These are phyloP conservation scores for Favolaschia claudopus DNA, from an alignment of 768 basidiomycete genomes.

Conservation along the genomic window DNA sequence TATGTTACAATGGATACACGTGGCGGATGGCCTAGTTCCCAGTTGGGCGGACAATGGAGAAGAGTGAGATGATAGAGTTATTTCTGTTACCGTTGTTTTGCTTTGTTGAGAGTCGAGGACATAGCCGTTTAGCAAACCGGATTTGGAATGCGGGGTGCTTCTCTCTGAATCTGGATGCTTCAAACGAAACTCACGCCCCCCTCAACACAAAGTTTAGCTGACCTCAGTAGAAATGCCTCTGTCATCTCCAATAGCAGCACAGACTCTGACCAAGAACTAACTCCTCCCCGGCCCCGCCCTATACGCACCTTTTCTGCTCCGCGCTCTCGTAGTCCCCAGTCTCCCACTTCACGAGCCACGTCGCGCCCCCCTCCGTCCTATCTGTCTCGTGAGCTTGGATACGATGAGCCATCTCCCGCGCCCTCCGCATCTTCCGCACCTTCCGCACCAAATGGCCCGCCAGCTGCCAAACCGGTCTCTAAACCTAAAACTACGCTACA, in stretches of 20 bases:
- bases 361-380: constrained; percentile 58
- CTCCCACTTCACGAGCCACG: constrained; percentile 42
- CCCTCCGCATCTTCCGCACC: too few relatives aligned
- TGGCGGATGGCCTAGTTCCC: not conserved
- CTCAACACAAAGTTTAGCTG: constrained; percentile 49
- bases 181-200: constrained; percentile 40
- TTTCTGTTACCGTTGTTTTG: too few relatives aligned
- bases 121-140: too few relatives aligned
- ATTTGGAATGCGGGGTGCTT: not conserved
- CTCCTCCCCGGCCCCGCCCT: constrained; percentile 59
- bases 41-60: constrained; percentile 16
- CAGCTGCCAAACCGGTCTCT: constrained; percentile 47
- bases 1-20: constrained; percentile 22
- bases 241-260: constrained; percentile 76
- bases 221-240: constrained; percentile 78
- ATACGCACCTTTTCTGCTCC: constrained; percentile 73
- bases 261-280: constrained; percentile 51
- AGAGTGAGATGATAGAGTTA: too few relatives aligned
- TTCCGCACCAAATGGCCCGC: constrained; percentile 28
- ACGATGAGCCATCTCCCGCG: constrained; percentile 17
- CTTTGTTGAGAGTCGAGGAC: not conserved
- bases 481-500: constrained; percentile 48
- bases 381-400: constrained; percentile 64
- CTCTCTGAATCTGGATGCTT: constrained; percentile 41
- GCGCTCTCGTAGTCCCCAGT: constrained; percentile 60